A percentile compares a stretch with the other conserved stretches of the same genome.
phyloP scores from a whole-genome alignment of 2,329 filamentous ascomycete species.

The Ophiosphaerella korrae region DNA sequence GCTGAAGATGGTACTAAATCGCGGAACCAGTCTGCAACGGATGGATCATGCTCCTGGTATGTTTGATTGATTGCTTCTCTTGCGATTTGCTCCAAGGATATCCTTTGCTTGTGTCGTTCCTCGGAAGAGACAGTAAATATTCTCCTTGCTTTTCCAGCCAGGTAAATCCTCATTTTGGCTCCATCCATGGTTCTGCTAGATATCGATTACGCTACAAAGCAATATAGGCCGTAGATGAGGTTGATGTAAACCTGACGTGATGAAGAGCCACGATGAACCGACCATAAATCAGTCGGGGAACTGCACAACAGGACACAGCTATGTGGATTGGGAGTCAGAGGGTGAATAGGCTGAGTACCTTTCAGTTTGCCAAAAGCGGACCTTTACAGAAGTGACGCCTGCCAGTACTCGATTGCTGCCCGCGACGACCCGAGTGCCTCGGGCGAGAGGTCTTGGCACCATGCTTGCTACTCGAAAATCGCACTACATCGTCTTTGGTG shows the following conservation, averaged over 20 bases:
- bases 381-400: constrained; percentile 6
- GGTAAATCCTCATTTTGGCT: constrained; percentile 6
- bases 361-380: not conserved
- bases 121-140: constrained; percentile 20
- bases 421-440: constrained; percentile 18
- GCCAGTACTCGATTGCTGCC: constrained; percentile 11
- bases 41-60: constrained; percentile 38
- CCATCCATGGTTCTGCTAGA: constrained; percentile 10
- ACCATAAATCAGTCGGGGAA: no score
- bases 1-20: constrained; percentile 28
- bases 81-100: constrained; percentile 21
- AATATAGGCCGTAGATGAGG: constrained; percentile 1
- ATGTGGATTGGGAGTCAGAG: no score
- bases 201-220: not conserved
- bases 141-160: constrained; percentile 9
- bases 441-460: constrained; percentile 25
- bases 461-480: not conserved
- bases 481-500: not conserved
- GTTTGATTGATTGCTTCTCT: constrained; percentile 25
- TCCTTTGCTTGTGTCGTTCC: constrained; percentile 16
- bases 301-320: no score
- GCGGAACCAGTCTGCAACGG: constrained; percentile 34
- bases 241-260: not conserved
- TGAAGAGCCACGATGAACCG: not conserved
- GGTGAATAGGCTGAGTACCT: no score